Conservation (phyloP, 2,329 filamentous ascomycete genomes). For the Metarhizium robertsii region DNA sequence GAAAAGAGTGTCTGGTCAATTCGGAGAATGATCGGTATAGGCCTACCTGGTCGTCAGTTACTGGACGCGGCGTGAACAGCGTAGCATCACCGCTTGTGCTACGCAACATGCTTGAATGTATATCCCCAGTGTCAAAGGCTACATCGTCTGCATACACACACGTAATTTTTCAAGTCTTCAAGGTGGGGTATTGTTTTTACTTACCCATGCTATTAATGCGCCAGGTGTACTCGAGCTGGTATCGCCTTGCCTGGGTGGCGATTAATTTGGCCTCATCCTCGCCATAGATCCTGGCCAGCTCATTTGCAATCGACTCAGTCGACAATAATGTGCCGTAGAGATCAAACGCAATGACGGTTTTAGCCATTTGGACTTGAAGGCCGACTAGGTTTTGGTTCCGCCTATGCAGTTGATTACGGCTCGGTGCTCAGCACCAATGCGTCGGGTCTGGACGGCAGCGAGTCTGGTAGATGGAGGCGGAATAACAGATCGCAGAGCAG, state of each 20-base stretch:
- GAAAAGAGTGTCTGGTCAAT: slow-evolving; percentile 38
- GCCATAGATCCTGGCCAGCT: slow-evolving; percentile 48
- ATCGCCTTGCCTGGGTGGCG: slow-evolving; percentile 54
- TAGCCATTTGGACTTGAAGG: slow-evolving; percentile 11
- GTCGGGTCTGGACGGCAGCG: neutral
- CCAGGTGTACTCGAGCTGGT: slow-evolving; percentile 73
- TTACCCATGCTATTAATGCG: slow-evolving; percentile 65
- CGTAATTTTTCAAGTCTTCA: no score
- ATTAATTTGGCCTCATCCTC: slow-evolving; percentile 46
- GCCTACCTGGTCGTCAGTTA: slow-evolving; percentile 28
- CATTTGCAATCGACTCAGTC: slow-evolving; percentile 55
- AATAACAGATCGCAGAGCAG: no score
- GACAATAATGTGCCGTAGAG: slow-evolving; percentile 68
- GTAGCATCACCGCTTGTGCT: neutral
- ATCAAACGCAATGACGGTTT: slow-evolving; percentile 58
- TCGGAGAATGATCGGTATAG: slow-evolving; percentile 37
- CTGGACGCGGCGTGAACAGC: neutral
- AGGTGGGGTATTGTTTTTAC: slow-evolving; percentile 9
- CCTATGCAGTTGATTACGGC: neutral
- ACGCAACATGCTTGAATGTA: neutral
- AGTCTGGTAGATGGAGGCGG: no score
- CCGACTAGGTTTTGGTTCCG: neutral
- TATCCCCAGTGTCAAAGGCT: neutral
- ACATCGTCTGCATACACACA: neutral
- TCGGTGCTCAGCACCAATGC: neutral